These are phyloP conservation scores for Microdochium bolleyi DNA, from an alignment of 2,329 filamentous ascomycete genomes.

Conservation along the genomic window DNA sequence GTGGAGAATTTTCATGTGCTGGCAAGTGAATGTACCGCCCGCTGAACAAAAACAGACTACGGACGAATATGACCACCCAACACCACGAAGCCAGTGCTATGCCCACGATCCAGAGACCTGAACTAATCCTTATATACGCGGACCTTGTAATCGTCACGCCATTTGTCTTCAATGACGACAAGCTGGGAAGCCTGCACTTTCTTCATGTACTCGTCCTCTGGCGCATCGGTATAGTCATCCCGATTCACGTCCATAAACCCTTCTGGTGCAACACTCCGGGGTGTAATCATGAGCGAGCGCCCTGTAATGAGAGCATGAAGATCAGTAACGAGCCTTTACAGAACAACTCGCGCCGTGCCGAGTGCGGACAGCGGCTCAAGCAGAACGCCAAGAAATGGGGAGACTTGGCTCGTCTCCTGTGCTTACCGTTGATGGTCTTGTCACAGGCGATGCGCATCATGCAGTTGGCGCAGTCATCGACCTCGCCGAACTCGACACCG, in stretches of 20 bases:
- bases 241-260: conserved; percentile 29
- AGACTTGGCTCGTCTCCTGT: not conserved
- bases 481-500: conserved; percentile 30
- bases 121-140: conserved; percentile 21
- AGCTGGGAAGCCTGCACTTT: conserved; percentile 27
- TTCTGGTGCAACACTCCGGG: conserved; percentile 25
- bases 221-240: conserved; percentile 22
- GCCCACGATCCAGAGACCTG: no score
- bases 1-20: no score
- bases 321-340: no score
- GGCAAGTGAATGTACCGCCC: no score
- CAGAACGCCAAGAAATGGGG: conserved; percentile 6
- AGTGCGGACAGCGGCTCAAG: no score
- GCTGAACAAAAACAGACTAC: no score
- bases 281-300: conserved; percentile 30
- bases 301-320: conserved; percentile 9
- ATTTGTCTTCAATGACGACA: conserved; percentile 31
- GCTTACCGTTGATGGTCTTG: conserved; percentile 19
- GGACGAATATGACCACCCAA: no score
- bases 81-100: no score
- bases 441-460: conserved; percentile 25
- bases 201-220: conserved; percentile 27
- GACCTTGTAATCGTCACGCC: conserved; percentile 26
- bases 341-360: no score
- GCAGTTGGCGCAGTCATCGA: conserved; percentile 20